Evolutionary conservation across 257 asterid species (phyloP).

Genomic region (Rauvolfia tetraphylla): DNA sequence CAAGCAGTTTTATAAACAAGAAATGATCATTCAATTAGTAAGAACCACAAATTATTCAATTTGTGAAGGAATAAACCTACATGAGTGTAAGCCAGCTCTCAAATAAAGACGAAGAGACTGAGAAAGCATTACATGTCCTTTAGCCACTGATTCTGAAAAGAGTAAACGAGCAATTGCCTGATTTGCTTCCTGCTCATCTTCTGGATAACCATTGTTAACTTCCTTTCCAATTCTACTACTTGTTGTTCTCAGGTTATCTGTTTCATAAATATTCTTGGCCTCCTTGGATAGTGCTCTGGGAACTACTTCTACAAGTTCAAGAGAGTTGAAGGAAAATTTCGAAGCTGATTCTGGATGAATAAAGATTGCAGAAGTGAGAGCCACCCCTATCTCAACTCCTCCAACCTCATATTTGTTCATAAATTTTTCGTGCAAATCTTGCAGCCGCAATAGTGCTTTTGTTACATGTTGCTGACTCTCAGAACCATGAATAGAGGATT

Average conservation of each 20-base stretch:
- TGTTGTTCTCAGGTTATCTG: slow-evolving; percentile 33
- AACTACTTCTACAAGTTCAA: slow-evolving; percentile 57
- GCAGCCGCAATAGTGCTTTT: slow-evolving; percentile 75
- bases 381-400: slow-evolving; percentile 55
- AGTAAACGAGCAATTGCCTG: slow-evolving; percentile 48
- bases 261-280: slow-evolving; percentile 37
- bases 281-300: slow-evolving; percentile 46
- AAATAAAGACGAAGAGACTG: slow-evolving; percentile 79
- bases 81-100: slow-evolving; percentile 78
- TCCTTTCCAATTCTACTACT: slow-evolving; percentile 47
- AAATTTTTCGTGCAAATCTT: slow-evolving; percentile 53
- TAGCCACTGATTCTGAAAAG: slow-evolving; percentile 72
- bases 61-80: slow-evolving; percentile 50
- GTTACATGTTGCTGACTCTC: slow-evolving; percentile 29
- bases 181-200: slow-evolving; percentile 32
- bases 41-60: slow-evolving; percentile 14
- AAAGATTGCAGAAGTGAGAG: slow-evolving; percentile 66
- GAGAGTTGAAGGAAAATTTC: slow-evolving; percentile 48
- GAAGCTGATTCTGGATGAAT: slow-evolving; percentile 91
- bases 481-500: slow-evolving; percentile 37
- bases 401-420: slow-evolving; percentile 42
- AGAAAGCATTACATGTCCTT: slow-evolving; percentile 88
- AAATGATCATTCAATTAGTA: neutral
- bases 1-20: slow-evolving; percentile 17
- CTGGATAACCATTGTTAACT: slow-evolving; percentile 33